phyloP scores from a whole-genome alignment of 306 rosid genomes.

The Parietaria judaica region DNA sequence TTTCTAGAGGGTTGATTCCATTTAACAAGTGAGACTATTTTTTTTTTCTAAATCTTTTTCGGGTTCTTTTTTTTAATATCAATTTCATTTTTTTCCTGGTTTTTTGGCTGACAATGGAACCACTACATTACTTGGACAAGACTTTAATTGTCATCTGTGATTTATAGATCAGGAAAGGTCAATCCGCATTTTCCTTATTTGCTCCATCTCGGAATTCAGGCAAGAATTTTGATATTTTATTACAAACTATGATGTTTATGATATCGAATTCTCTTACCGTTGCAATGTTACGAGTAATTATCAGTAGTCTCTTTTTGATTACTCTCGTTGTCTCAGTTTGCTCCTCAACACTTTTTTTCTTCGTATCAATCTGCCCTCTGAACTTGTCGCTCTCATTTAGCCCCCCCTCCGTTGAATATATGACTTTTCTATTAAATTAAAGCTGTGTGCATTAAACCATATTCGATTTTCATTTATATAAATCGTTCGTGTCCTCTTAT shows the following conservation, averaged over 20 bases:
- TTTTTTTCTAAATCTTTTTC: neutral
- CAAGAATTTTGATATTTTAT: conserved; percentile 15
- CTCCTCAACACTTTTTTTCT: too few relatives aligned
- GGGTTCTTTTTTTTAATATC: neutral
- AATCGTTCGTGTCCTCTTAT: too few relatives aligned
- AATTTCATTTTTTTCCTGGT: conserved; percentile 1
- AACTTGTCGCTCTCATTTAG: too few relatives aligned
- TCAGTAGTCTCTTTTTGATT: too few relatives aligned
- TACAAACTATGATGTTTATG: neutral
- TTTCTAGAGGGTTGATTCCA: conserved; percentile 91
- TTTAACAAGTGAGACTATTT: conserved; percentile 64
- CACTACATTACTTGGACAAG: too few relatives aligned
- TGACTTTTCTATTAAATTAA: too few relatives aligned
- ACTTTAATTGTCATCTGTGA: conserved; percentile 11
- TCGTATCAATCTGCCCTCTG: too few relatives aligned
- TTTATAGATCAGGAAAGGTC: conserved; percentile 67
- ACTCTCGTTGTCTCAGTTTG: too few relatives aligned
- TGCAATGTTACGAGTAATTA: neutral
- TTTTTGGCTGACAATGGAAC: neutral
- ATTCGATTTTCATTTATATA: too few relatives aligned
- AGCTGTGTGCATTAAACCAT: too few relatives aligned
- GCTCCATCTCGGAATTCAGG: conserved; percentile 83
- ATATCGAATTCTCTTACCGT: neutral
- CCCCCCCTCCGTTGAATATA: too few relatives aligned
- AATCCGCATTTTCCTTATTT: conserved; percentile 50